Evolutionary conservation across 2,329 filamentous ascomycete genomes (phyloP).

Genomic region (Neofusicoccum ribis): DNA sequence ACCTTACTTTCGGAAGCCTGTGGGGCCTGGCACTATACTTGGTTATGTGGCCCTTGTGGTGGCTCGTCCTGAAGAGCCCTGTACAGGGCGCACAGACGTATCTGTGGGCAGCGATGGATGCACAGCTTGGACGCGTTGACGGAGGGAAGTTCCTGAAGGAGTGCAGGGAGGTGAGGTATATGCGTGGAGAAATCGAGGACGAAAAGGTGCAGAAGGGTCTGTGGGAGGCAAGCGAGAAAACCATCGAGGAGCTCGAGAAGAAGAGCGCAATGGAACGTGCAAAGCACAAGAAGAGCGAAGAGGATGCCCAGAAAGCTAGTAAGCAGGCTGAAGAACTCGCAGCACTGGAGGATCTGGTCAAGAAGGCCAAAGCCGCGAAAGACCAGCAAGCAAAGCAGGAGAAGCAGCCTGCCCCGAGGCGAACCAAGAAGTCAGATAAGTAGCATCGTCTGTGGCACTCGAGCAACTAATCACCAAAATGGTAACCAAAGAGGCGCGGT

Average conservation of each 20-base stretch:
- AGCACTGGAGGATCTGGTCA: constrained; percentile 10
- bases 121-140: constrained; percentile 61
- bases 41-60: constrained; percentile 75
- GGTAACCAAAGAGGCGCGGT: neutral
- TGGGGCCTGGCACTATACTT: constrained; percentile 78
- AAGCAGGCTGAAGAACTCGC: constrained; percentile 33
- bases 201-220: constrained; percentile 79
- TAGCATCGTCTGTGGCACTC: neutral
- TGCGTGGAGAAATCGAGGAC: constrained; percentile 72
- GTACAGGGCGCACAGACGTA: constrained; percentile 84
- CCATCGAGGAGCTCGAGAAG: constrained; percentile 81
- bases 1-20: constrained; percentile 81
- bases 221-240: constrained; percentile 85
- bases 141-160: constrained; percentile 85
- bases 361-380: constrained; percentile 22
- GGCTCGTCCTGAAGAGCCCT: constrained; percentile 84
- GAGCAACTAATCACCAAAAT: neutral
- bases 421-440: constrained; percentile 22
- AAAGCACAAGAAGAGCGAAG: constrained; percentile 55
- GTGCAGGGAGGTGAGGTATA: constrained; percentile 73
- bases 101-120: constrained; percentile 82
- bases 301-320: constrained; percentile 38
- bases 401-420: constrained; percentile 20
- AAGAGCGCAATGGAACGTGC: constrained; percentile 66
- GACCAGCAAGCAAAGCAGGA: constrained; percentile 19